Base-by-base conservation (phyloP, 1,284 basidiomycete genomes). In the Bondarzewia mesenterica region DNA sequence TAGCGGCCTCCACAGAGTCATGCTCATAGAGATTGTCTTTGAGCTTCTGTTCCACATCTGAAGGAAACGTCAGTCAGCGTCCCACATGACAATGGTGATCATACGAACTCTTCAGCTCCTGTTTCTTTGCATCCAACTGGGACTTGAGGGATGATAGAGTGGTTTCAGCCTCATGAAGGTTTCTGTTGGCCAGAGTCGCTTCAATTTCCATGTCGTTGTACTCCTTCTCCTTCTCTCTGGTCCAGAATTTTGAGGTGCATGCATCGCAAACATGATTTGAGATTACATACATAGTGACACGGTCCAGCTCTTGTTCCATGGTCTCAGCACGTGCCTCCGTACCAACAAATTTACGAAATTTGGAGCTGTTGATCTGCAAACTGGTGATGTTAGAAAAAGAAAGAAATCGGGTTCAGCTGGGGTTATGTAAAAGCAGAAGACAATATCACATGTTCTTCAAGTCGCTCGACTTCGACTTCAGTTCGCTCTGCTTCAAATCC, bases 291-390 rank as follows among this genome's bases (percentile, higher is more conserved):
- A 71, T 61, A 12, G 73, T 63, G 7, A 80, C 64, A 16, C 73
- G 68, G 10, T 83, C 80, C 2, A 89, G 71, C 39, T 87, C 84
- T 26, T 69, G 71, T 57, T 93, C 91, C 69, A 93, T 85, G 0
- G 74, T 78, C 12, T 83, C 79, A 0, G 73, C 67, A 5, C 74
- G 67, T 2, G 81, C 68, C 44, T 87, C 78, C 20, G 67, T 66
- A 7, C 80, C 81, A 14, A 84, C 70, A 1, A 89, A 63, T 53
- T 82, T 80, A 27, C 74, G 74, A 60, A 85, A 87, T 55, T 80
- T 82, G 12, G 68, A 61, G 40, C 77, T 77, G 50, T 80, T 77
- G 44, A 75, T 63, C 26, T 81, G 75, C 14, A 91, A 63, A 29
- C 90, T 91, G 54, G 8, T 6, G 7, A 10, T 15, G 2, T 15